phyloP scores from a whole-genome alignment of 2,329 filamentous ascomycete species.

The Ceratocystis lukuohia region DNA sequence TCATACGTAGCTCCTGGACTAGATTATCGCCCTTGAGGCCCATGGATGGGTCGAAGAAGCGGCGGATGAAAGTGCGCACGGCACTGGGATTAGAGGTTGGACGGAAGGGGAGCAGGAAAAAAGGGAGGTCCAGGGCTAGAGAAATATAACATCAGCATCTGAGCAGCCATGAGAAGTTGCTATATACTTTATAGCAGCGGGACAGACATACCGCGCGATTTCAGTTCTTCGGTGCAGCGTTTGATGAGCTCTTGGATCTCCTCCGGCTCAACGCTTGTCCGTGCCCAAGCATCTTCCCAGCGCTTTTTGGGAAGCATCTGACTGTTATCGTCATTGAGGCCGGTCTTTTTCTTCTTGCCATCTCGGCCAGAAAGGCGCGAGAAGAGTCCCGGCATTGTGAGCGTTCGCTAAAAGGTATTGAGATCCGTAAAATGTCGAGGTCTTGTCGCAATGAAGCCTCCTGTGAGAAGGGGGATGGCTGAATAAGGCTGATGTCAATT shows the following conservation, averaged over 20 bases:
- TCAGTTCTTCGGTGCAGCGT: constrained; percentile 80
- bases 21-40: constrained; percentile 56
- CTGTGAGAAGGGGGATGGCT: background rate
- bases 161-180: background rate
- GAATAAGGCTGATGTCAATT: background rate
- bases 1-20: constrained; percentile 76
- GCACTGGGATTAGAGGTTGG: constrained; percentile 85
- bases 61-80: constrained; percentile 80
- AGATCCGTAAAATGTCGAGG: background rate
- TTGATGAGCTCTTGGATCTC: constrained; percentile 81
- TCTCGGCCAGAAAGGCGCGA: constrained; percentile 65
- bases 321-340: constrained; percentile 36
- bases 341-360: constrained; percentile 52
- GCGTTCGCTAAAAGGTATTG: background rate
- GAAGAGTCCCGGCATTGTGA: constrained; percentile 44
- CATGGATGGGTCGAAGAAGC: constrained; percentile 67
- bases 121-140: constrained; percentile 74
- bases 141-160: constrained; percentile 5
- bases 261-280: constrained; percentile 69
- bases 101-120: constrained; percentile 85
- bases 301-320: constrained; percentile 53
- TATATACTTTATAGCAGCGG: background rate
- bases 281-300: constrained; percentile 81
- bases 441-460: background rate
- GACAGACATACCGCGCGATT: constrained; percentile 64